Conservation (phyloP, 345 rosid genomes). For the Heritiera littoralis region DNA sequence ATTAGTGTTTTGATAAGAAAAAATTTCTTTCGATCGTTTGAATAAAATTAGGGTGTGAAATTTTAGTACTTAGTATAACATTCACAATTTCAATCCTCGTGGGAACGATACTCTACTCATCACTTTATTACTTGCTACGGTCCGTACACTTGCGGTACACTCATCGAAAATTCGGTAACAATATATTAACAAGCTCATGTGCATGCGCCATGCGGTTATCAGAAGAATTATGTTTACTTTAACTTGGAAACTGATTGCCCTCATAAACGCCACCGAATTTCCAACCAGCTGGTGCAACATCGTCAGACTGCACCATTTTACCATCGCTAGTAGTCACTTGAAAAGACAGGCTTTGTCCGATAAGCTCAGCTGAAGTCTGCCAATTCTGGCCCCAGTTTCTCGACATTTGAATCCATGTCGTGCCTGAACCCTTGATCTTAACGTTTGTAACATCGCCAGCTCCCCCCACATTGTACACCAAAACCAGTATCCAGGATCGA, state of each 20-base stretch:
- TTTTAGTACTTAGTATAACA: no score
- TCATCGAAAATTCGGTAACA: no score
- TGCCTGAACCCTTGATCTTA: conserved; percentile 33
- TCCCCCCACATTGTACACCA: conserved; percentile 58
- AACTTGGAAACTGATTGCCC: conserved; percentile 21
- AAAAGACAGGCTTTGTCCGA: conserved; percentile 55
- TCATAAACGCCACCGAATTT: conserved; percentile 47
- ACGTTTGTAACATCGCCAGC: conserved; percentile 47
- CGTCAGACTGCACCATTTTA: conserved; percentile 27
- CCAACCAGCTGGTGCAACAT: conserved; percentile 47
- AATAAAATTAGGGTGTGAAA: no score
- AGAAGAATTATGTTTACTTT: background rate
- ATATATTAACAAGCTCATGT: background rate
- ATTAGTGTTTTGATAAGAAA: no score
- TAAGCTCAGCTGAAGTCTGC: conserved; percentile 27
- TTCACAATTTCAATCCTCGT: no score
- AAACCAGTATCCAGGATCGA: conserved; percentile 25
- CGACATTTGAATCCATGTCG: conserved; percentile 46
- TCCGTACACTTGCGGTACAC: no score
- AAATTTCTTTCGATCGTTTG: no score
- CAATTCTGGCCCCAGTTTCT: conserved; percentile 69
- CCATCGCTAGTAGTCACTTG: conserved; percentile 45
- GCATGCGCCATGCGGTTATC: background rate
- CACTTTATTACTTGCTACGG: no score
- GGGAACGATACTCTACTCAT: no score